A percentile compares a stretch with the other conserved stretches of the same genome.
These are phyloP conservation scores for Globisporangium barbulae DNA, from an alignment of 352 stramenopile genomes.

Conservation along the genomic window DNA sequence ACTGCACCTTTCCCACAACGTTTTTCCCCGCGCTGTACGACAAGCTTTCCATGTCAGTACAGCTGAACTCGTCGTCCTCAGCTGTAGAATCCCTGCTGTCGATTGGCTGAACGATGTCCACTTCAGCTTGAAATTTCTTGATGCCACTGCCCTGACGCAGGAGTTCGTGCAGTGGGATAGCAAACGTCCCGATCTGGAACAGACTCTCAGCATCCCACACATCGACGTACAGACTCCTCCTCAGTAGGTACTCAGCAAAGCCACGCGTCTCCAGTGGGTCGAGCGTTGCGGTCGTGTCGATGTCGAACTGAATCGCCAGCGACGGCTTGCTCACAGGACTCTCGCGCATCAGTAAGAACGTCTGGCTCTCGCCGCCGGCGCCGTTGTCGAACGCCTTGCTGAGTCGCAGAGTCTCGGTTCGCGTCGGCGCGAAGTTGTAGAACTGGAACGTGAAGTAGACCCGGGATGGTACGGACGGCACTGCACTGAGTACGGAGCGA, in stretches of 20 bases:
- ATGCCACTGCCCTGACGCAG: conserved; percentile 87
- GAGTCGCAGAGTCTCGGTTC: conserved; percentile 78
- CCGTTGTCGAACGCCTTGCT: conserved; percentile 51
- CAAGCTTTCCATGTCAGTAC: conserved; percentile 12
- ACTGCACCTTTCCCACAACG: conserved; percentile 69
- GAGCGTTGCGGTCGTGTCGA: conserved; percentile 57
- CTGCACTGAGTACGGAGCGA: conserved; percentile 21
- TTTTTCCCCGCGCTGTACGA: neutral
- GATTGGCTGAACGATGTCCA: conserved; percentile 46
- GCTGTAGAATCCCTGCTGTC: neutral
- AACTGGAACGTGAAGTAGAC: conserved; percentile 94
- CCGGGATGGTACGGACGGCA: conserved; percentile 24
- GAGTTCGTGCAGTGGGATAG: conserved; percentile 83
- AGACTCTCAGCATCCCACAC: conserved; percentile 93
- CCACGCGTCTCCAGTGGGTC: conserved; percentile 62
- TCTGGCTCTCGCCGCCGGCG: conserved; percentile 27
- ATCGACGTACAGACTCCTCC: conserved; percentile 86
- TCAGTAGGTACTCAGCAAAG: conserved; percentile 88
- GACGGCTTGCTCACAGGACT: conserved; percentile 57
- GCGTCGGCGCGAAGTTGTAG: conserved; percentile 85
- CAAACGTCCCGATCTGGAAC: conserved; percentile 83
- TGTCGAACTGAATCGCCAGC: conserved; percentile 69
- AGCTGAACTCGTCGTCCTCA: neutral
- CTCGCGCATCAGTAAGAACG: conserved; percentile 66
- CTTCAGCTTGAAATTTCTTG: conserved; percentile 89